Conservation (phyloP, 305 asterid genomes). For the Solanum hybrid region DNA sequence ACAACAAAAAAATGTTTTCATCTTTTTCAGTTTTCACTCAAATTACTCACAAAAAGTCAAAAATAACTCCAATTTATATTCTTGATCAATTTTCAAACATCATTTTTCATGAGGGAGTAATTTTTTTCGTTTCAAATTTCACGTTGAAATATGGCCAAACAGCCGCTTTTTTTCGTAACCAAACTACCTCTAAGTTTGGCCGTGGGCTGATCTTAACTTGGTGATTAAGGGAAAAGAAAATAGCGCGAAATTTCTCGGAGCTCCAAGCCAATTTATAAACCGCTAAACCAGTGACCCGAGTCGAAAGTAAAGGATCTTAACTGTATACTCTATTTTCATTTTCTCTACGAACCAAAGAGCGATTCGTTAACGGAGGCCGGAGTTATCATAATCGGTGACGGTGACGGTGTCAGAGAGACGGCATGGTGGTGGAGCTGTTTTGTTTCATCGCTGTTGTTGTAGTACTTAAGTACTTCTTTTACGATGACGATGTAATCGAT, state of each 20-base stretch:
- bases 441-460: conserved; percentile 47
- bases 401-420: not conserved
- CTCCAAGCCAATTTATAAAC: not conserved
- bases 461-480: conserved; percentile 39
- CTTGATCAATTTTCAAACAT: too few species aligned
- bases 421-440: conserved; percentile 58
- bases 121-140: not conserved
- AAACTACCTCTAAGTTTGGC: not conserved
- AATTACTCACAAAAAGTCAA: not conserved
- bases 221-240: not conserved
- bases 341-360: not conserved
- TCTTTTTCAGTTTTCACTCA: too few species aligned
- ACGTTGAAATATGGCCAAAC: not conserved
- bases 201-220: not conserved
- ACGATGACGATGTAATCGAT: conserved; percentile 24
- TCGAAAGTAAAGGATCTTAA: not conserved
- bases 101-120: too few species aligned
- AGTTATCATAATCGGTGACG: not conserved
- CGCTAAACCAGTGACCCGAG: not conserved
- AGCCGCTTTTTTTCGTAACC: not conserved
- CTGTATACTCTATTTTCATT: not conserved
- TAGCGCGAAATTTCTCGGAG: not conserved
- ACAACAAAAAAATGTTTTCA: too few species aligned
- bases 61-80: not conserved
- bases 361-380: not conserved